Conservation (phyloP, 108 stramenopile genomes). For the Fragilariopsis cylindrus region DNA sequence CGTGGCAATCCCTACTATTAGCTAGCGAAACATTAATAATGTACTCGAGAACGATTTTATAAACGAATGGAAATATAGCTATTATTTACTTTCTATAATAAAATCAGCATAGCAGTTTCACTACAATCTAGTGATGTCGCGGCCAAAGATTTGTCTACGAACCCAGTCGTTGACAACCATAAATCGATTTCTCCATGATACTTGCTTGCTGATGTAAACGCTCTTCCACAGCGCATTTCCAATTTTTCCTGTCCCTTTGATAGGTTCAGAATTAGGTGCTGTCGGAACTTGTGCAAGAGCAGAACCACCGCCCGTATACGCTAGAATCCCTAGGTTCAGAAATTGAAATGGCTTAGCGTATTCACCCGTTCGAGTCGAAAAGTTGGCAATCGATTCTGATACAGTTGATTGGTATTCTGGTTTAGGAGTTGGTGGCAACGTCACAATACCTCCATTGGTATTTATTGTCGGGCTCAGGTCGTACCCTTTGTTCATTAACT, state of each 20-base stretch:
- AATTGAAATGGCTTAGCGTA: constrained; percentile 95
- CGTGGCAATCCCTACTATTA: no score
- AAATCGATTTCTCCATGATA: constrained; percentile 83
- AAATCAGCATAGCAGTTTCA: neutral
- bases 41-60: no score
- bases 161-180: constrained; percentile 92
- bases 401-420: constrained; percentile 24
- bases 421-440: constrained; percentile 44
- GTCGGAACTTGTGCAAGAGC: constrained; percentile 83
- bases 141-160: constrained; percentile 82
- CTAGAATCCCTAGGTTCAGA: constrained; percentile 92
- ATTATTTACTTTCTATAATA: neutral
- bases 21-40: no score
- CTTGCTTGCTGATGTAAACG: constrained; percentile 92
- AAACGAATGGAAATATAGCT: no score
- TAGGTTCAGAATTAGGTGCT: constrained; percentile 54
- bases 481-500: constrained; percentile 81
- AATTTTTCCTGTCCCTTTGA: constrained; percentile 76
- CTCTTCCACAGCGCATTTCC: constrained; percentile 81
- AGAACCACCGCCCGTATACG: constrained; percentile 89
- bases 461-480: constrained; percentile 48
- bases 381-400: constrained; percentile 64
- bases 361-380: constrained; percentile 50
- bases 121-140: constrained; percentile 77
- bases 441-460: constrained; percentile 41